Base-by-base conservation (phyloP, 2,329 filamentous ascomycete species). In the Botrytis galanthina region DNA sequence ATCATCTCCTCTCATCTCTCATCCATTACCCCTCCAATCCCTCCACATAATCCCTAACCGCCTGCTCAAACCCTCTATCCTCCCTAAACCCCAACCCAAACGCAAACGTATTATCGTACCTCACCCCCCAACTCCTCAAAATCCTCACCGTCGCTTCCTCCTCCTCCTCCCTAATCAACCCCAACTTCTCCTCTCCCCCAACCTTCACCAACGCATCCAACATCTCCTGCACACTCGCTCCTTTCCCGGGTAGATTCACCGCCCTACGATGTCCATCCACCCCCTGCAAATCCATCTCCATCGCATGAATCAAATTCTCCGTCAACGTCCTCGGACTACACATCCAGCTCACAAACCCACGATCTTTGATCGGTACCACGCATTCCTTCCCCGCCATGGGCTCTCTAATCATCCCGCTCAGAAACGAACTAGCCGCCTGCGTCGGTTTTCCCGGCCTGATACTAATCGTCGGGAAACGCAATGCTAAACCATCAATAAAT, bases 391-490 rank as follows among this genome's bases (percentile, higher is more conserved):
- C 88, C 37, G 86, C 83, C 32, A 90, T 79, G 0, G 88, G 87
- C 79, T 91, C 89, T 1, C 89, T 83, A 54, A 91, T 87, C 77
- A 91, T 90, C 0, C 89, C 89, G 3, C 84, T 88, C 1, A 89
- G 84, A 77, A 91, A 91, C 0, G 86, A 88, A 10, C 86, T 88
- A 2, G 89, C 89, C 0, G 89, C 89, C 0, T 86, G 86, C 3
- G 88, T 89, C 0, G 89, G 89, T 37, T 83, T 84, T 3, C 89
- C 89, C 0, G 88, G 87, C 8, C 89, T 84, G 0, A 91, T 88
- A 0, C 88, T 87, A 20, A 91, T 86, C 0, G 89, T 91, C 0
- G 89, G 89, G 16, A 91, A 85, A 0, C 89, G 85, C 22, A 89
- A 84, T 2, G 84, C 84, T 22, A 89, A 84, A 0, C 87, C 89